phyloP scores from a whole-genome alignment of 768 basidiomycete genomes.

The Candolleomyces eurysporus region DNA sequence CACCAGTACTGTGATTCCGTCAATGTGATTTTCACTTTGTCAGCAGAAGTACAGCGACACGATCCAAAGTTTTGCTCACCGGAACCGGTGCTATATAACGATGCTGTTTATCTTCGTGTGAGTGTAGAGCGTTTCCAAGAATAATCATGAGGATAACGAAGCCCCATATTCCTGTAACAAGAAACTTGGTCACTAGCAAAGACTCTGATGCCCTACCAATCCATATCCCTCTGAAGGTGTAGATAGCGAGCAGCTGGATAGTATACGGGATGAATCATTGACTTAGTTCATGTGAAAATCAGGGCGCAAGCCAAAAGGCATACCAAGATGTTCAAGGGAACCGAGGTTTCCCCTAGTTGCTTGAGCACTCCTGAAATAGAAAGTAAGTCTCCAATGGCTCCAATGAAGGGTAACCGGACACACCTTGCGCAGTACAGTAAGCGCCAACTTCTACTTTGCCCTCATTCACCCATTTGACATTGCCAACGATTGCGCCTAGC shows the following conservation, averaged over 20 bases:
- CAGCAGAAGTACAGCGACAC: too few relatives aligned
- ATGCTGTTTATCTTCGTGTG: conserved; percentile 7
- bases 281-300: too few relatives aligned
- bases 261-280: too few relatives aligned
- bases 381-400: too few relatives aligned
- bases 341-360: conserved; percentile 34
- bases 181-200: conserved; percentile 21
- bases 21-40: too few relatives aligned
- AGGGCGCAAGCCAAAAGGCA: too few relatives aligned
- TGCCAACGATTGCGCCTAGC: conserved; percentile 28
- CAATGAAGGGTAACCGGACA: too few relatives aligned
- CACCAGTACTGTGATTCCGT: conserved; percentile 50
- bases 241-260: conserved; percentile 33
- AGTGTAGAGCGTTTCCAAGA: conserved; percentile 25
- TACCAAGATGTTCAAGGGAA: conserved; percentile 34
- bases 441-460: conserved; percentile 27
- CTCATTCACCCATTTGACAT: conserved; percentile 29
- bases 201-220: conserved; percentile 26
- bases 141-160: conserved; percentile 31
- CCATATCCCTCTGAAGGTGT: conserved; percentile 42
- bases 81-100: conserved; percentile 34
- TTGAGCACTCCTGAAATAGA: conserved; percentile 25
- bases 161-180: conserved; percentile 30
- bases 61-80: too few relatives aligned
- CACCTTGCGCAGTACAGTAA: conserved; percentile 31